Evolutionary conservation across 768 basidiomycete species (phyloP), one percentile per base, ranked within the genome.

Genomic region (Sporobolomyces pararoseus): DNA sequence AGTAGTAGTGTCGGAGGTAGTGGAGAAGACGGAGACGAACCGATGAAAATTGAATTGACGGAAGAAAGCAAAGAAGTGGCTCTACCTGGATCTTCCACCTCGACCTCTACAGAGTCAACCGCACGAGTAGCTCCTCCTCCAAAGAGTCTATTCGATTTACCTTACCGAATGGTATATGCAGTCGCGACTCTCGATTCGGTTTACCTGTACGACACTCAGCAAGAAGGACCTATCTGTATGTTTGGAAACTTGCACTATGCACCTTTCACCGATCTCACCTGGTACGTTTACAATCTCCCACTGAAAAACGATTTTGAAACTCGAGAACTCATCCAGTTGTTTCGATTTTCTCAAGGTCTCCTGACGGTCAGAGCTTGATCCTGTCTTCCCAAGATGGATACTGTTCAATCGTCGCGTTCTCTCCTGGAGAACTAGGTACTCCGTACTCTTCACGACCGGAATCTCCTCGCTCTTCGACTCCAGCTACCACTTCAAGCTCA

Each of bases 151-250:
- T 97, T 98, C 78, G 85, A 89, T 13, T 80, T 98, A 55, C 90
- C 94, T 4, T 97, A 98, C 79, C 84, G 96, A 59, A 89, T 97
- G 88, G 80, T 97, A 50, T 98, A 89, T 76, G 91, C 96, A 2
- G 91, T 98, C 21, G 89, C 92, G 57, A 96, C 95, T 27, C 96
- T 93, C 87, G 96, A 99, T 79, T 88, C 91, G 0, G 86, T 99
- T 52, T 85, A 89, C 32, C 88, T 99, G 61, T 93, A 99, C 78
- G 96, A 99, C 78, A 98, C 94, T 6, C 96, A 98, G 80, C 95
- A 98, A 81, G 85, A 90, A 2, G 86, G 88, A 4, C 96, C 96
- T 0, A 84, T 97, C 60, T 92, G 91, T 76, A 81, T 98, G 75
- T 84, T 99, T 73, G 91, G 89, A 34, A 95, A 94, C 76, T 81